phyloP scores from a whole-genome alignment of 345 rosid species.

The Stellera chamaejasme region DNA sequence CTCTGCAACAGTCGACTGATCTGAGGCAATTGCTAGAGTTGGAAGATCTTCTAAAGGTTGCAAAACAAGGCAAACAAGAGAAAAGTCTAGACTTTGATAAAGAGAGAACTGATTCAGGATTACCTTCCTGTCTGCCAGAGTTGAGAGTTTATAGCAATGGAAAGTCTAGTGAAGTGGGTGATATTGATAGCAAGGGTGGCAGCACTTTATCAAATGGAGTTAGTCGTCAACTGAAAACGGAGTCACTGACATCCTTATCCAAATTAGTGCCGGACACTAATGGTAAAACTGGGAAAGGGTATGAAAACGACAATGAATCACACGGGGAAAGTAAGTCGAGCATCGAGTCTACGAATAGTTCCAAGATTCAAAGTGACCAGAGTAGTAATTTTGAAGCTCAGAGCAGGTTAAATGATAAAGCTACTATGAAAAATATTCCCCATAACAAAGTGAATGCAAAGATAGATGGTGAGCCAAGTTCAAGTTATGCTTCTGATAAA shows the following conservation, averaged over 20 bases:
- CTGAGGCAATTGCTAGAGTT: constrained; percentile 85
- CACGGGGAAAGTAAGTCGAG: constrained; percentile 21
- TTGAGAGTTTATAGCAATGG: constrained; percentile 20
- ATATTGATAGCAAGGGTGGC: constrained; percentile 13
- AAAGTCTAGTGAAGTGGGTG: constrained; percentile 20
- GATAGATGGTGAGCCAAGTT: constrained; percentile 21
- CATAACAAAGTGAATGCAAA: constrained; percentile 32
- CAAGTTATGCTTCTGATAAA: constrained; percentile 27
- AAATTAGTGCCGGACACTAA: constrained; percentile 30
- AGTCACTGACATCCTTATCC: constrained; percentile 22
- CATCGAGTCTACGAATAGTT: constrained; percentile 25
- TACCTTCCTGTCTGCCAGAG: constrained; percentile 14
- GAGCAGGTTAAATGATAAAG: constrained; percentile 29
- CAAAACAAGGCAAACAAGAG: constrained; percentile 55
- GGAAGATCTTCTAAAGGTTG: constrained; percentile 56
- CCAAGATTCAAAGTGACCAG: constrained; percentile 23
- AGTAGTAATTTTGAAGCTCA: constrained; percentile 20
- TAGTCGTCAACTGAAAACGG: constrained; percentile 15
- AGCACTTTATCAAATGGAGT: constrained; percentile 13
- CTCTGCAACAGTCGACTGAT: constrained; percentile 64
- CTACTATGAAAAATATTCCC: constrained; percentile 25
- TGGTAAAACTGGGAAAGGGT: constrained; percentile 27
- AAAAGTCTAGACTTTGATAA: constrained; percentile 18
- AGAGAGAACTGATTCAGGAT: constrained; percentile 19
- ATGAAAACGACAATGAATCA: constrained; percentile 14